These are phyloP conservation scores for Pulicaria dysenterica DNA, from an alignment of 129 eudicot genomes.

Conservation along the genomic window DNA sequence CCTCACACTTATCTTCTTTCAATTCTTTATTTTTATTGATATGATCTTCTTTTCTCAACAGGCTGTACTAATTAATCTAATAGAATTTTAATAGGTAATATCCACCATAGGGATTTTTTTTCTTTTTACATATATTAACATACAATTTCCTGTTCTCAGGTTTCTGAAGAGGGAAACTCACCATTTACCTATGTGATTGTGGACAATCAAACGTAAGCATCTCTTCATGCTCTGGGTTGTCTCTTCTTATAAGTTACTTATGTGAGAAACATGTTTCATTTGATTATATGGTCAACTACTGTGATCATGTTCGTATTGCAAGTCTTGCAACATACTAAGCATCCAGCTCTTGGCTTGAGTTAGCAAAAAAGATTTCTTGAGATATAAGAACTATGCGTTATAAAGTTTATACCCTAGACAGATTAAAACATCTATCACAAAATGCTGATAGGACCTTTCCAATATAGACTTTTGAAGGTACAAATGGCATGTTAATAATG, in stretches of 20 bases:
- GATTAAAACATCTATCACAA: no score
- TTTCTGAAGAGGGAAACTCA: constrained; percentile 89
- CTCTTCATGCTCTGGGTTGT: constrained; percentile 10
- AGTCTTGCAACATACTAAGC: no score
- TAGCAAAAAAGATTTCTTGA: no score
- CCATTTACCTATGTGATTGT: constrained; percentile 90
- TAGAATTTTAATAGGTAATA: constrained; percentile 20
- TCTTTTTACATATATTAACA: constrained; percentile 12
- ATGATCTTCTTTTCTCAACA: background rate
- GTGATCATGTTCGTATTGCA: background rate
- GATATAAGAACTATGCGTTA: no score
- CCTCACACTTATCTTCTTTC: background rate
- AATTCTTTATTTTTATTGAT: background rate
- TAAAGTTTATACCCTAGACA: no score
- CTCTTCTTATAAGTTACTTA: constrained; percentile 13
- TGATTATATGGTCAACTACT: constrained; percentile 11
- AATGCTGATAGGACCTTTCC: no score
- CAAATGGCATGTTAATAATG: no score
- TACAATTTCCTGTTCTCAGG: constrained; percentile 49
- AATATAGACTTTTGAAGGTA: no score
- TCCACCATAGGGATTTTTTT: constrained; percentile 8
- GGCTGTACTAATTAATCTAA: constrained; percentile 8
- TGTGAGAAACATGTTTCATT: constrained; percentile 14
- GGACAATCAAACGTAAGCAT: constrained; percentile 79
- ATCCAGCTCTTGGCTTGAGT: no score